Conservation (phyloP, 768 basidiomycete genomes). For the Mycena floridula region DNA sequence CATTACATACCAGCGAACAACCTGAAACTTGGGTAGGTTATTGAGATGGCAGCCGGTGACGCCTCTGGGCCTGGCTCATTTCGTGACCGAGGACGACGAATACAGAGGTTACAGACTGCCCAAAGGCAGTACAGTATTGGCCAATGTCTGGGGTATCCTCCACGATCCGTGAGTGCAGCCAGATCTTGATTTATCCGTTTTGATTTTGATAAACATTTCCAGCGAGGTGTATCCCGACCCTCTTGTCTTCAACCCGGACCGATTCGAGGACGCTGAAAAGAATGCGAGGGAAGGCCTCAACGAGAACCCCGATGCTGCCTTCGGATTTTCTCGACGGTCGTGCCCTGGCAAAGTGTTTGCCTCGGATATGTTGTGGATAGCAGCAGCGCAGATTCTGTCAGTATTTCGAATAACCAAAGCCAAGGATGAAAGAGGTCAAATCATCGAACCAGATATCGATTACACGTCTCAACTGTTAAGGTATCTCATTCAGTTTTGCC, state of each 20-base stretch:
- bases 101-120: no score
- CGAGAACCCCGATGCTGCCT: conserved; percentile 28
- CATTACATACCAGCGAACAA: no score
- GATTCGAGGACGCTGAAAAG: conserved; percentile 25
- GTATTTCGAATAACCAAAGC: conserved; percentile 33
- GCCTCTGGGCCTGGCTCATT: no score
- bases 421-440: conserved; percentile 26
- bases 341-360: conserved; percentile 42
- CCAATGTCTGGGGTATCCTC: conserved; percentile 39
- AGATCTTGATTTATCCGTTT: neutral
- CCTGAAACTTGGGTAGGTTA: no score
- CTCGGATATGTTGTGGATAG: conserved; percentile 36
- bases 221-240: conserved; percentile 31
- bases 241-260: conserved; percentile 30
- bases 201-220: no score
- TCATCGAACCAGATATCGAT: conserved; percentile 25
- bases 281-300: conserved; percentile 26
- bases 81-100: no score
- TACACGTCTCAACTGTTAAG: conserved; percentile 29
- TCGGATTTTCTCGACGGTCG: conserved; percentile 37
- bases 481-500: conserved; percentile 15
- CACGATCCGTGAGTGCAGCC: conserved; percentile 22
- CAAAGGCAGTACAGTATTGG: no score
- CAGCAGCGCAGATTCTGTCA: conserved; percentile 31
- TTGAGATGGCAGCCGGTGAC: no score